phyloP scores from a whole-genome alignment of 2,329 filamentous ascomycete species.

The Diplodia corticola region DNA sequence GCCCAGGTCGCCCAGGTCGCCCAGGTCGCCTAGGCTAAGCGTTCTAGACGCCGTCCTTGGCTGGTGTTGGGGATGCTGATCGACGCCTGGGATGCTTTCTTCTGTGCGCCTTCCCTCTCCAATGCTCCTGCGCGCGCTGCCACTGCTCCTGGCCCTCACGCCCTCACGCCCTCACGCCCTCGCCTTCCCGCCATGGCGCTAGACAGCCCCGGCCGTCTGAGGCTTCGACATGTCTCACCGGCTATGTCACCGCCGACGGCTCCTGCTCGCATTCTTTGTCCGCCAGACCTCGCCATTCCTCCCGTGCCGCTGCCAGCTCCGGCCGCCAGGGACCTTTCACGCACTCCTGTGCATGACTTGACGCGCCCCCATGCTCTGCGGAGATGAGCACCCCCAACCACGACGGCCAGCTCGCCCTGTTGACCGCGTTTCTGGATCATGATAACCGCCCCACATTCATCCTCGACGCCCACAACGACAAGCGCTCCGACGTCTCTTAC shows the following conservation, averaged over 20 bases:
- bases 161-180: background rate
- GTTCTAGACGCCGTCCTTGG: too few species aligned
- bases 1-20: too few species aligned
- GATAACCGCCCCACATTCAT: conserved; percentile 19
- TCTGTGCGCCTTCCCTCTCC: background rate
- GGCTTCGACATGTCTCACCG: background rate
- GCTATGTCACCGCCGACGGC: background rate
- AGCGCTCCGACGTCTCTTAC: background rate
- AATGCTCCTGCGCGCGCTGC: too few species aligned
- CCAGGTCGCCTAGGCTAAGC: too few species aligned
- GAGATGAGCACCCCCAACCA: background rate
- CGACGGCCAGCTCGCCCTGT: background rate
- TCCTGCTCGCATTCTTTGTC: conserved; percentile 10
- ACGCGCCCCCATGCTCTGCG: background rate
- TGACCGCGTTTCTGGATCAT: conserved; percentile 13
- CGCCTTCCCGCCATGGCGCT: background rate
- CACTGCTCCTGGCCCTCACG: background rate
- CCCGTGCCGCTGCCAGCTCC: background rate
- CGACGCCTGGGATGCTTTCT: conserved; percentile 3
- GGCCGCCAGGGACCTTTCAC: background rate
- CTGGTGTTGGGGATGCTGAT: background rate
- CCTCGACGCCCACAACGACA: conserved; percentile 3
- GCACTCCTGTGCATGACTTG: background rate
- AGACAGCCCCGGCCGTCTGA: background rate
- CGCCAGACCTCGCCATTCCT: background rate